Evolutionary conservation across 78 protist species (phyloP).

Genomic region (Protostelium mycophagum): DNA sequence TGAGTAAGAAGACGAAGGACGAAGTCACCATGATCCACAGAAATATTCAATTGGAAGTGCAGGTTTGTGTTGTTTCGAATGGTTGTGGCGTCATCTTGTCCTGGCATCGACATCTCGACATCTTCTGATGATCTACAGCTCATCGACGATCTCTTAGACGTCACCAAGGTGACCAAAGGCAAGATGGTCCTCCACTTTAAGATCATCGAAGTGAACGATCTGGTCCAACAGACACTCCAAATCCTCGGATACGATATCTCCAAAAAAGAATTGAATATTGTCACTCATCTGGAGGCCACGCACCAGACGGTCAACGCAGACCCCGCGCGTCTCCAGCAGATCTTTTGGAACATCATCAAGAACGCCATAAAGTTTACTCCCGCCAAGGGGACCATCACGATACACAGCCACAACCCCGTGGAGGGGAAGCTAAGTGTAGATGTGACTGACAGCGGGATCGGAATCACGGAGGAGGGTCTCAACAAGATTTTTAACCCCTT

Average conservation of each 20-base stretch:
- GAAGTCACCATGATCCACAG: neutral
- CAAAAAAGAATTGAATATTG: constrained; percentile 4
- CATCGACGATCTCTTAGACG: constrained; percentile 38
- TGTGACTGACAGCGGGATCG: neutral
- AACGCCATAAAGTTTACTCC: constrained; percentile 49
- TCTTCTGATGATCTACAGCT: constrained; percentile 17
- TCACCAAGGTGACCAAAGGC: constrained; percentile 39
- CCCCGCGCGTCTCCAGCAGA: constrained; percentile 33
- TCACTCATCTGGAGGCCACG: neutral
- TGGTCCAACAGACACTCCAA: constrained; percentile 13
- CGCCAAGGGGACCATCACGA: constrained; percentile 16
- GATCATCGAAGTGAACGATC: constrained; percentile 5
- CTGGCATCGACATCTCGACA: neutral
- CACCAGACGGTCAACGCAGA: constrained; percentile 12
- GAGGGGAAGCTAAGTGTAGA: neutral
- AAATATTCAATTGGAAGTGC: neutral
- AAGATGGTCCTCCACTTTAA: constrained; percentile 7
- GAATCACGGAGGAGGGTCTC: neutral
- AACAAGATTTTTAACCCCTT: neutral
- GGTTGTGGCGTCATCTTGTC: too few relatives aligned
- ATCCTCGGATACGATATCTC: neutral
- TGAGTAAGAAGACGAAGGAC: neutral
- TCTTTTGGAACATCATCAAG: constrained; percentile 28
- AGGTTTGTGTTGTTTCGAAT: neutral
- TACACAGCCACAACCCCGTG: neutral